Evolutionary conservation across 73 alveolate species (phyloP), one percentile per base, ranked within the genome.

Genomic region (Uronychia binucleata): DNA sequence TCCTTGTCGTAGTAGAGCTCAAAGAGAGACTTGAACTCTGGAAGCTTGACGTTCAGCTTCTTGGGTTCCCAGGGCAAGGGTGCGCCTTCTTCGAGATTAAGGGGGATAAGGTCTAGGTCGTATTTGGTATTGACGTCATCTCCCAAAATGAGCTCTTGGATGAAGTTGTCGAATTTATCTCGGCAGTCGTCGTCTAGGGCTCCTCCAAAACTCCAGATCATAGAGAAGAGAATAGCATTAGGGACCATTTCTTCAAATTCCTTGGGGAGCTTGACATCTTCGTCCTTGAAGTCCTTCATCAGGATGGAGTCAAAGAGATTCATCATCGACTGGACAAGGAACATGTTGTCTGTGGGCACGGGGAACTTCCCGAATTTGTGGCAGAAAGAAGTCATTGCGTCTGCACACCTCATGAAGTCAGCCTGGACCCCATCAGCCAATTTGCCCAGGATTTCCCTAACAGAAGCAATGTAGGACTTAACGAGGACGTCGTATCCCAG

Each of bases 171-270:
- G 92, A 98, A 98, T 80, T 92, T 82, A 76, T 91, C 95, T 88
- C 99, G 91, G 25, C 99, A 95, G 25, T 93, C 91, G 80, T 98
- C 99, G 81, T 98, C 99, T 19, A 98, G 90, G 26, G 99, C 96
- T 0, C 98, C 99, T 30, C 99, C 99, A 77, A 99, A 80, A 77
- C 99, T 94, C 99, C 99, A 98, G 26, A 99, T 93, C 59, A 93
- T 75, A 28, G 99, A 85, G 89, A 97, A 98, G 75, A 96, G 91
- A 57, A 94, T 84, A 0, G 96, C 93, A 59, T 97, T 96, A 30
- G 94, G 94, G 58, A 96, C 74, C 84, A 94, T 83, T 60, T 97
- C 99, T 76, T 98, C 99, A 32, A 94, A 86, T 34, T 97, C 99
- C 87, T 95, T 94, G 32, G 97, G 97, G 34, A 94, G 26, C 57